phyloP scores from a whole-genome alignment of 257 asterid genomes.

The Nicotiana noctiflora region DNA sequence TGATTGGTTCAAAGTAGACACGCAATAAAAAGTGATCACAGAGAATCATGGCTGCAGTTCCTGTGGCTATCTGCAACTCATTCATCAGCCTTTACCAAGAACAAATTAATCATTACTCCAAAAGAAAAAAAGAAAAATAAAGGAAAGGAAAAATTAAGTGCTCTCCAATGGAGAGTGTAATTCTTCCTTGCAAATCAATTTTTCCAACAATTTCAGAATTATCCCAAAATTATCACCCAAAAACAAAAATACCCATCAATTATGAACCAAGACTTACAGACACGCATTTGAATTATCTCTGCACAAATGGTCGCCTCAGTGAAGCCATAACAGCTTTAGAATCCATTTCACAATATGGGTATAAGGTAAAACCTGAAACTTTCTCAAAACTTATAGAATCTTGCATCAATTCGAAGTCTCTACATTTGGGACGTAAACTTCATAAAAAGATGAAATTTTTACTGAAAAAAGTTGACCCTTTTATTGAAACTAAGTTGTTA shows the following conservation, averaged over 20 bases:
- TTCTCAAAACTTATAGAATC: slow-evolving; percentile 50
- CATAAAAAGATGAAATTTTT: slow-evolving; percentile 28
- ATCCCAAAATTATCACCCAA: slow-evolving; percentile 12
- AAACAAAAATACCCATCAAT: slow-evolving; percentile 5
- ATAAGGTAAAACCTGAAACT: slow-evolving; percentile 45
- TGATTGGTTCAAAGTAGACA: neutral
- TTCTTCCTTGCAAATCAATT: slow-evolving; percentile 44
- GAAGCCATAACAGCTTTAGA: slow-evolving; percentile 55
- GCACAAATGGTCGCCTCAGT: slow-evolving; percentile 45
- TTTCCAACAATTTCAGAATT: slow-evolving; percentile 29
- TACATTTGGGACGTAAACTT: slow-evolving; percentile 42
- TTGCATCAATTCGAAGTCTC: slow-evolving; percentile 42
- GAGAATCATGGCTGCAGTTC: neutral
- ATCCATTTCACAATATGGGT: slow-evolving; percentile 21
- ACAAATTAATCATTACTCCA: neutral
- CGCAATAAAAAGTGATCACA: neutral
- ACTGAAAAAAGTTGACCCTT: slow-evolving; percentile 38
- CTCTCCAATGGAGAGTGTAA: slow-evolving; percentile 50
- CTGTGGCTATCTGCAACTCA: slow-evolving; percentile 7
- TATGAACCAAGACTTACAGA: slow-evolving; percentile 22
- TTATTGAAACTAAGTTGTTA: slow-evolving; percentile 46
- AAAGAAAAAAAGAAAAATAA: neutral
- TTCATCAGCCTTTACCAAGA: neutral
- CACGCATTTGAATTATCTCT: slow-evolving; percentile 50
- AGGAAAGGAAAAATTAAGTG: neutral